phyloP scores from a whole-genome alignment of 2,329 filamentous ascomycete species.

The Dactylellina parvicollis region DNA sequence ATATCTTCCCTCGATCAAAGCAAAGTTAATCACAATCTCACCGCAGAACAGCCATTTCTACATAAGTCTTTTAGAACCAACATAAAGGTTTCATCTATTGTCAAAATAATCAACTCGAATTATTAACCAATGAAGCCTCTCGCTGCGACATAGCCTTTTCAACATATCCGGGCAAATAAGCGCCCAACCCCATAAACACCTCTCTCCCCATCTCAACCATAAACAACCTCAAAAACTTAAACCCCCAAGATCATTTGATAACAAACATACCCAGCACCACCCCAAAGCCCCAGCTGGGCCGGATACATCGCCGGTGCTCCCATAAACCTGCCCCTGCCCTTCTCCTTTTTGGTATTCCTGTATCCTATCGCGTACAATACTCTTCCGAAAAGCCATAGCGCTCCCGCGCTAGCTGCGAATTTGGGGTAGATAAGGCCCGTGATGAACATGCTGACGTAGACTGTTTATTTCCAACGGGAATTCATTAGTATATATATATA shows the following conservation, averaged over 20 bases:
- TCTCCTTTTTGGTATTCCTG: conserved; percentile 58
- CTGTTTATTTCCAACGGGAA: conserved; percentile 58
- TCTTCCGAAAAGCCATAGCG: conserved; percentile 67
- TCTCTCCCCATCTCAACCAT: background rate
- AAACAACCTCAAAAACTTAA: conserved; percentile 2
- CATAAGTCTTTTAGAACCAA: too few relatives aligned
- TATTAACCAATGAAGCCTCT: too few relatives aligned
- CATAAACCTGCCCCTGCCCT: conserved; percentile 55
- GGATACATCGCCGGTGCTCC: conserved; percentile 47
- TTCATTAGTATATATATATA: conserved; percentile 58
- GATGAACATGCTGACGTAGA: conserved; percentile 60
- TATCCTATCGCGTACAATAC: conserved; percentile 70
- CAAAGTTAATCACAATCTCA: too few relatives aligned
- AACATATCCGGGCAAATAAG: too few relatives aligned
- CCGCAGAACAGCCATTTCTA: too few relatives aligned
- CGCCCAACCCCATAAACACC: too few relatives aligned
- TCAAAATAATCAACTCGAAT: too few relatives aligned
- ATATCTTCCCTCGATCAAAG: too few relatives aligned
- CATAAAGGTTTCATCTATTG: too few relatives aligned
- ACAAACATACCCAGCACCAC: conserved; percentile 23
- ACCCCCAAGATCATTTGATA: conserved; percentile 25
- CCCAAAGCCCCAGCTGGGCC: conserved; percentile 23
- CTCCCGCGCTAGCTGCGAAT: conserved; percentile 65
- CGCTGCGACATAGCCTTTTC: too few relatives aligned
- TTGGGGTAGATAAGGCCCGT: conserved; percentile 69